These are phyloP conservation scores for Glycine soja DNA, from an alignment of 306 rosid genomes.

Conservation along the genomic window DNA sequence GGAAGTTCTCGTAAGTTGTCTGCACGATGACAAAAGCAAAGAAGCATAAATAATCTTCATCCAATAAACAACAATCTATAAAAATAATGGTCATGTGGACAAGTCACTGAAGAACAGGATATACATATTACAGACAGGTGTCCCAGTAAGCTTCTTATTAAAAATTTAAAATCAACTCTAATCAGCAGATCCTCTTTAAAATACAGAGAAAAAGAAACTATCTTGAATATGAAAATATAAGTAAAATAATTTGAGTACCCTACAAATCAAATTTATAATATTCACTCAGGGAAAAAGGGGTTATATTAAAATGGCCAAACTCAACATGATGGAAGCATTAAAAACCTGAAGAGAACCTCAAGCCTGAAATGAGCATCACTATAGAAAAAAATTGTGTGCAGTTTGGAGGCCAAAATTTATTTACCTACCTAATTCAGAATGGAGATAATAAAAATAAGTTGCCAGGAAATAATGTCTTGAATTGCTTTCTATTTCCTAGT, in stretches of 20 bases:
- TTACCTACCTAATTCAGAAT: no score
- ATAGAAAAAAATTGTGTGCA: neutral
- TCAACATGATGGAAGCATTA: constrained; percentile 20
- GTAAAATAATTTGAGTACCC: constrained; percentile 9
- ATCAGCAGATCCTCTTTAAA: neutral
- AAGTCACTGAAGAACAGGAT: constrained; percentile 14
- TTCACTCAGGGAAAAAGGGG: neutral
- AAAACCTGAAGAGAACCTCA: neutral
- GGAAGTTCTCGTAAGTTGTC: constrained; percentile 97
- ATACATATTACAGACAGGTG: neutral
- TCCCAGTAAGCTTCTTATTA: neutral
- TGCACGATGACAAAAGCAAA: constrained; percentile 45
- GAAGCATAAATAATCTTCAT: constrained; percentile 1
- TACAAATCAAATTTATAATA: neutral
- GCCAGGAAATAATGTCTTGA: neutral
- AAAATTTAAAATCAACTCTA: no score
- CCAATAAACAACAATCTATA: constrained; percentile 10
- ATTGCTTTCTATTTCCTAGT: neutral
- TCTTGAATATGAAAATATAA: neutral
- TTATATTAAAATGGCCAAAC: constrained; percentile 5
- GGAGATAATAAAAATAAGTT: no score
- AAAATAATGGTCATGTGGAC: constrained; percentile 16
- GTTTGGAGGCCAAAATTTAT: no score
- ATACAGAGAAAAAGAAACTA: neutral
- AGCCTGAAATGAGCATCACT: neutral